Evolutionary conservation across 2,329 filamentous ascomycete genomes (phyloP), one percentile per base, ranked within the genome.

Genomic region (Botrytis fabae): DNA sequence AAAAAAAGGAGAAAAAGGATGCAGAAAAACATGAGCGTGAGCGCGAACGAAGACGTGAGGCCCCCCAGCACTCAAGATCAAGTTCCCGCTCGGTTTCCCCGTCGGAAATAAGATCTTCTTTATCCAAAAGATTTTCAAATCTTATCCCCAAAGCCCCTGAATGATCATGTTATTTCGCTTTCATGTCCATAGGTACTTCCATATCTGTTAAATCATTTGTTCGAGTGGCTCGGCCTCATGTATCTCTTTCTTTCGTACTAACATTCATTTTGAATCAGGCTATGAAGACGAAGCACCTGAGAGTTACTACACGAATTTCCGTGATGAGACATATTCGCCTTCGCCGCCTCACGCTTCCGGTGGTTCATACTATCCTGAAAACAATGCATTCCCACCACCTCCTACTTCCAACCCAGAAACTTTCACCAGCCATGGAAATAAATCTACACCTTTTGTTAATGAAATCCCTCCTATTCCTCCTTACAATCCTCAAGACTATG

Each of bases 41-140:
- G 75, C 77, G 77, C 68, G 79, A 80, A 76, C 78, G 78, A 74
- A 80, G 79, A 80, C 79, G 79, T 80, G 78, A 81, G 79, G 77
- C 76, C 70, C 78, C 79, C 79, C 78, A 78, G 73, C 76, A 78
- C 78, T 80, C 78, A 72, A 77, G 75, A 78, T 78, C 76, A 77
- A 77, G 77, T 78, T 78, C 77, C 71, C 75, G 75, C n/a, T 78
- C 78, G 73, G 75, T 72, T 72, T 80, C 79, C 62, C 73, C 75
- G 74, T 80, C 79, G 74, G 78, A 77, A 44, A 78, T 79, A 70
- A 77, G 78, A 74, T 77, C 75, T 48, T 78, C 74, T 63, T 71
- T 80, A 72, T 73, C 74, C 65, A 79, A 75, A 74, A 73, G 79
- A 68, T 78, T 80, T 72, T 80, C 79, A 40, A 80, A 80, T 71